Evolutionary conservation across 1,284 basidiomycete genomes (phyloP).

Genomic region (Fistulina hepatica): DNA sequence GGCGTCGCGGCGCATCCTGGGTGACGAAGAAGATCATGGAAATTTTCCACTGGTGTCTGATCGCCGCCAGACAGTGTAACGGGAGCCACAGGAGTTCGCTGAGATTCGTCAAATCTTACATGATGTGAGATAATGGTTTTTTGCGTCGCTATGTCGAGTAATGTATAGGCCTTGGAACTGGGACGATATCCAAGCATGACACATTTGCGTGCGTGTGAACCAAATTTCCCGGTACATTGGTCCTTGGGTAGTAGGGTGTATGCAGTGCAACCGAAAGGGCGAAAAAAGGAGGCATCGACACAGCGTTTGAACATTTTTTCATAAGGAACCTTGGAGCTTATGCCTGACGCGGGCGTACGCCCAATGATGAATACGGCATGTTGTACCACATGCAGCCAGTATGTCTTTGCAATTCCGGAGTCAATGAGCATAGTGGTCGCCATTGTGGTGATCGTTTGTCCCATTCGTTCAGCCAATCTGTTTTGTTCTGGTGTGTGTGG

Average conservation of each 20-base stretch:
- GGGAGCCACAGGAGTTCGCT: neutral
- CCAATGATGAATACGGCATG: slow-evolving; percentile 15
- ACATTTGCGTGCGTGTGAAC: neutral
- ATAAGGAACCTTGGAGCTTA: slow-evolving; percentile 8
- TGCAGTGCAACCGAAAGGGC: slow-evolving; percentile 6
- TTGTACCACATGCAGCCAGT: slow-evolving; percentile 19
- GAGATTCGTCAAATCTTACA: slow-evolving; percentile 18
- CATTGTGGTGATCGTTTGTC: slow-evolving; percentile 20
- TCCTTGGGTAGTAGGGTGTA: slow-evolving; percentile 7
- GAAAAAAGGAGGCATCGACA: slow-evolving; percentile 3
- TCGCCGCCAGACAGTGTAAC: slow-evolving; percentile 1
- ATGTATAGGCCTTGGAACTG: slow-evolving; percentile 9
- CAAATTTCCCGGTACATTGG: slow-evolving; percentile 5
- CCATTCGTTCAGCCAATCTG: slow-evolving; percentile 21
- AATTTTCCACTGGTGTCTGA: slow-evolving; percentile 9
- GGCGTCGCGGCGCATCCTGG: neutral
- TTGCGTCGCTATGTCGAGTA: slow-evolving; percentile 11
- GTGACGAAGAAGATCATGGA: neutral
- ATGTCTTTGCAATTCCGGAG: slow-evolving; percentile 14
- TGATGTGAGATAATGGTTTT: slow-evolving; percentile 13
- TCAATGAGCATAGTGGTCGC: slow-evolving; percentile 19
- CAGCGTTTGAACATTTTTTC: slow-evolving; percentile 5
- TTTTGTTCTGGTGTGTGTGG: slow-evolving; percentile 24
- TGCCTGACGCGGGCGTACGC: slow-evolving; percentile 8
- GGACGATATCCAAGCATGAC: slow-evolving; percentile 8